Conservation (phyloP, 2,329 filamentous ascomycete genomes). For the Aureobasidium sp. region DNA sequence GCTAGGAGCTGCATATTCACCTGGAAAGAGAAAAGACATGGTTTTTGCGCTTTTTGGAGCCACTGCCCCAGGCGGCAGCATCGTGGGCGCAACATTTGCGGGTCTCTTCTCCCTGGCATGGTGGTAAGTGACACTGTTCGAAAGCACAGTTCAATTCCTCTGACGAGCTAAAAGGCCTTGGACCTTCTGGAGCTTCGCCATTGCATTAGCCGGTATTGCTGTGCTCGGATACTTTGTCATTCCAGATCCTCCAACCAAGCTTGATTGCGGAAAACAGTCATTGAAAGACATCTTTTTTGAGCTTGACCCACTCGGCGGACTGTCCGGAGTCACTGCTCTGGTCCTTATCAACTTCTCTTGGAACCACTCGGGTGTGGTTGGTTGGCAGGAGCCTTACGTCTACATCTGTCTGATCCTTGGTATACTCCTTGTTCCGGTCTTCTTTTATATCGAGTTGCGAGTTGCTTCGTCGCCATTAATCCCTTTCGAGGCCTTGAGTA, state of each 20-base stretch:
- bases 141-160: too few species aligned
- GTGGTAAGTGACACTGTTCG: too few species aligned
- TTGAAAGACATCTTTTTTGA: conserved; percentile 11
- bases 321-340: conserved; percentile 48
- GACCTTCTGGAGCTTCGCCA: conserved; percentile 40
- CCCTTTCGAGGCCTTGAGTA: conserved; percentile 45
- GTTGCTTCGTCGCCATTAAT: conserved; percentile 35
- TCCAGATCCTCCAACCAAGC: conserved; percentile 25
- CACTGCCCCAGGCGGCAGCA: conserved; percentile 30
- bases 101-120: conserved; percentile 28
- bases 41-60: conserved; percentile 34
- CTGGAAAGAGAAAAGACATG: conserved; percentile 24
- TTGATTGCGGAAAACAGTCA: conserved; percentile 18
- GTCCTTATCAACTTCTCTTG: conserved; percentile 62
- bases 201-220: conserved; percentile 33
- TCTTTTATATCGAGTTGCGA: conserved; percentile 44
- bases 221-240: conserved; percentile 35
- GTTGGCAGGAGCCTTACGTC: conserved; percentile 50
- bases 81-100: conserved; percentile 30
- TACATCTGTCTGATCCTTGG: conserved; percentile 51
- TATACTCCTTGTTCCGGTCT: conserved; percentile 44
- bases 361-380: conserved; percentile 52
- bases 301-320: conserved; percentile 38
- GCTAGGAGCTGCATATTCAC: conserved; percentile 27
- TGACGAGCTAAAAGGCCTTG: too few species aligned